Base-by-base conservation (phyloP, 2,329 filamentous ascomycete genomes). In the Pseudocercospora fuligena region DNA sequence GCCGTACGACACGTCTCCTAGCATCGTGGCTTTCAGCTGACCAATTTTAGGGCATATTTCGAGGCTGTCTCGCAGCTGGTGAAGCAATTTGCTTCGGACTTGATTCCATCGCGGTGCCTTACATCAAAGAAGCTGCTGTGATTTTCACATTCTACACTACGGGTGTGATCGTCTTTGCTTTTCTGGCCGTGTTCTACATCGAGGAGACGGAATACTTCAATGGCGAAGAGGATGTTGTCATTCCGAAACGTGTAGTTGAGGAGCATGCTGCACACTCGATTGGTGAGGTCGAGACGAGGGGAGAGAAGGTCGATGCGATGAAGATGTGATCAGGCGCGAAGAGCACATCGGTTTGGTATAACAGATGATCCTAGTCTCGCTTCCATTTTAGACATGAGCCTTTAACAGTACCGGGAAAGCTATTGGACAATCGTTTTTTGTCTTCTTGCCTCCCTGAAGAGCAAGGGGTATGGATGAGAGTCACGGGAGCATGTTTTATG, bases 41-140 rank as follows among this genome's bases (percentile, higher is more conserved):
- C 29, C 57, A 23, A 4, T 2, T 11, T 6, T 12, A 33, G 59
- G 61, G 74, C 14, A 72, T 76, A 11, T 76, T 73, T 56, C 71
- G 75, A 11, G 74, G 74, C 7, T 64, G 75, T 12, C 68, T 76
- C 0, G 75, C 68, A 1, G 74, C 74, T 0, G 75, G 73, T 5
- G 75, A 77, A 65, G 74, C 74, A 11, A 68, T 76, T 8, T 73
- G 74, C 60, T 77, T 77, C 61, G 70, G 72, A 9, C 53, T 75
- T 9, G 73, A 76, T 60, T 73, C 71, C 0, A 72, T 73, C 25
- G 64, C 67, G 12, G 69, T 75, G 12, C 74, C 73, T 0, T 76
- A 70, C 61, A 68, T 75, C 60, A 68, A 70, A 23, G 70, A 72
- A 54, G 72, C 70, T 1, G 71, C 62, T 7, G 70, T 66, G 14